Conservation (phyloP, 2,329 filamentous ascomycete species). For the Ceratocystis eucalypticola region DNA sequence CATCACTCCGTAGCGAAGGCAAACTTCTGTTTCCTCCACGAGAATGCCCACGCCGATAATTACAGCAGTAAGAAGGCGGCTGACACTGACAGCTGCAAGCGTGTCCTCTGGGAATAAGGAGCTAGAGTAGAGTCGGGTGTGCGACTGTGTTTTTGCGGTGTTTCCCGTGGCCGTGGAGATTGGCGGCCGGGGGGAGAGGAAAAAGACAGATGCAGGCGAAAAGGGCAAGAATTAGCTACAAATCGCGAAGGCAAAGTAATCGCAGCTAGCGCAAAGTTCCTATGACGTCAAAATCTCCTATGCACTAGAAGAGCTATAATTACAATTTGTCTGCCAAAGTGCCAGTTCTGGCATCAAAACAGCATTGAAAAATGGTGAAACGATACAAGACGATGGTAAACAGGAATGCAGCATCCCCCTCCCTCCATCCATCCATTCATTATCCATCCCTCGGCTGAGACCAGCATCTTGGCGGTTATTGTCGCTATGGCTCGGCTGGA, state of each 20-base stretch:
- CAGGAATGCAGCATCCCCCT: no score
- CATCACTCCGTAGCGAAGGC: conserved; percentile 40
- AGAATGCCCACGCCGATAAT: conserved; percentile 57
- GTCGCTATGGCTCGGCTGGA: neutral
- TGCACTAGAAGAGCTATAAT: no score
- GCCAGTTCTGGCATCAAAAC: no score
- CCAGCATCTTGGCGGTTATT: no score
- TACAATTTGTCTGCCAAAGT: no score
- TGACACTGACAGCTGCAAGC: conserved; percentile 41
- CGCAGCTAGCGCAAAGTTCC: neutral
- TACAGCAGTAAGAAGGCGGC: conserved; percentile 49
- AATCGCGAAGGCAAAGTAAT: neutral
- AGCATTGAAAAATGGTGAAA: no score
- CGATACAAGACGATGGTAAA: no score
- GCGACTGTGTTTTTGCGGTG: neutral
- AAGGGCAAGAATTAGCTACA: neutral
- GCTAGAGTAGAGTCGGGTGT: conserved; percentile 23
- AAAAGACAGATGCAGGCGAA: neutral
- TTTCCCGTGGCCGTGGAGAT: neutral
- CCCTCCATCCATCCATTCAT: no score
- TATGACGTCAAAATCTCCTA: no score
- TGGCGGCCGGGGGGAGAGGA: neutral
- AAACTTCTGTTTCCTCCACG: conserved; percentile 48
- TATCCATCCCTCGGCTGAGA: no score
- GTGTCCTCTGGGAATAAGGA: conserved; percentile 24